Evolutionary conservation across 139 green algal species (phyloP).

Genomic region (Gonium pectorale): DNA sequence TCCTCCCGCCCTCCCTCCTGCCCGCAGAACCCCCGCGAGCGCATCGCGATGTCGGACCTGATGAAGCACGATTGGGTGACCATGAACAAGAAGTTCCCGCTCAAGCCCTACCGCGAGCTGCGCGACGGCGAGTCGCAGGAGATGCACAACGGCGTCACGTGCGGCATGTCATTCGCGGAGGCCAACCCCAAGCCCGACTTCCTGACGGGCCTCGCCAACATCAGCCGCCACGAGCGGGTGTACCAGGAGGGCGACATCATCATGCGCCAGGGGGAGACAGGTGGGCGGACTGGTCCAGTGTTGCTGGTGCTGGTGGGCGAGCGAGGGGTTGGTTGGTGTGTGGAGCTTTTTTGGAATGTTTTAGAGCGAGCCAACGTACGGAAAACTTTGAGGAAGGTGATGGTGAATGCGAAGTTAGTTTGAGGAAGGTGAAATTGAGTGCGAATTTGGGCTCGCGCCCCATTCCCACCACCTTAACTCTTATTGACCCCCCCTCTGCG

Average conservation of each 20-base stretch:
- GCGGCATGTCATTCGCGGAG: conserved; percentile 34
- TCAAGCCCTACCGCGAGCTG: conserved; percentile 52
- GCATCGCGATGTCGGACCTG: conserved; percentile 75
- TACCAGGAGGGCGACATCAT: conserved; percentile 68
- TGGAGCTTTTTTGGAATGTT: too few species aligned
- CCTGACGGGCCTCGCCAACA: conserved; percentile 39
- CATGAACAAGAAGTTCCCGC: conserved; percentile 51
- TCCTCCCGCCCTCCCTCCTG: too few species aligned
- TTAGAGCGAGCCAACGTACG: too few species aligned
- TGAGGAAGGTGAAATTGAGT: too few species aligned
- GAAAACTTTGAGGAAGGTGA: too few species aligned
- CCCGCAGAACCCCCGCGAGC: conserved; percentile 77
- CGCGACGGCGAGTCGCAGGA: conserved; percentile 56
- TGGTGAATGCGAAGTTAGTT: too few species aligned
- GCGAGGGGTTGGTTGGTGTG: too few species aligned
- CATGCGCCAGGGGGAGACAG: conserved; percentile 64
- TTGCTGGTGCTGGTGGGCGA: not conserved
- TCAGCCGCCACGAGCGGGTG: conserved; percentile 50
- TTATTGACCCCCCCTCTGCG: too few species aligned
- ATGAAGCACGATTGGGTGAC: conserved; percentile 85
- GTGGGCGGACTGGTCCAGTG: too few species aligned
- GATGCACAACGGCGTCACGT: conserved; percentile 37
- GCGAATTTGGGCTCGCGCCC: too few species aligned
- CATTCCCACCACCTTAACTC: too few species aligned
- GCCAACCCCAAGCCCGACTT: conserved; percentile 52